phyloP scores from a whole-genome alignment of 192 early-diverging fungal genomes.

The Rhizophagus prolifer region DNA sequence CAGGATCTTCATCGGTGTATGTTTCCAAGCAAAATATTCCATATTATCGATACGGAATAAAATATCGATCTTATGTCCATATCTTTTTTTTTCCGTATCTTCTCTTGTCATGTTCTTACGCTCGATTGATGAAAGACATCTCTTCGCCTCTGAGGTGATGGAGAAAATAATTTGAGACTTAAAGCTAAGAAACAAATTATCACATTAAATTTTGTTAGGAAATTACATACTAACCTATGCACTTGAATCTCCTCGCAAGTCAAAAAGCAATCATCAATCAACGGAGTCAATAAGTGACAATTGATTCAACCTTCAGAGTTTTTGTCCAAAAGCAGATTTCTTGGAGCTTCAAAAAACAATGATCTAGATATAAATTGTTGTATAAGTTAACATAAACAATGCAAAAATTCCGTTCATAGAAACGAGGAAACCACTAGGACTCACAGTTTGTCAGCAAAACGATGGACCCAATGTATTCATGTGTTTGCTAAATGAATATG shows the following conservation, averaged over 20 bases:
- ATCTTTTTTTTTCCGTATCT: conserved; percentile 24
- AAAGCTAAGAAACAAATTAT: conserved; percentile 7
- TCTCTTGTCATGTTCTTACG: conserved; percentile 19
- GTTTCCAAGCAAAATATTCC: conserved; percentile 21
- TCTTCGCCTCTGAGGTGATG: conserved; percentile 1
- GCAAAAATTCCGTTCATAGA: conserved; percentile 9
- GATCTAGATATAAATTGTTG: neutral
- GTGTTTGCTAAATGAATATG: conserved; percentile 24
- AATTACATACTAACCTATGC: conserved; percentile 1
- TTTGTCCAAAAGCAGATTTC: conserved; percentile 13
- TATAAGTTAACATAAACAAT: conserved; percentile 16
- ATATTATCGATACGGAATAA: conserved; percentile 18
- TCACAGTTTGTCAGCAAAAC: conserved; percentile 24
- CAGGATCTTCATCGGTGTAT: conserved; percentile 11
- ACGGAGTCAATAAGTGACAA: conserved; percentile 4
- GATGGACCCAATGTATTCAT: conserved; percentile 21
- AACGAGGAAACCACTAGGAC: conserved; percentile 1
- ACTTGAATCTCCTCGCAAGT: conserved; percentile 21
- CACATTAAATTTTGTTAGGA: neutral
- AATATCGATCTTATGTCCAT: conserved; percentile 22
- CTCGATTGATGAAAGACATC: conserved; percentile 16
- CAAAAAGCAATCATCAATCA: conserved; percentile 26
- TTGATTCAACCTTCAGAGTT: conserved; percentile 12
- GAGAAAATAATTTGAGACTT: neutral
- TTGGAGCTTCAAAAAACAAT: conserved; percentile 19